Evolutionary conservation across 768 basidiomycete genomes (phyloP).

Genomic region (Aureoboletus auriporus): DNA sequence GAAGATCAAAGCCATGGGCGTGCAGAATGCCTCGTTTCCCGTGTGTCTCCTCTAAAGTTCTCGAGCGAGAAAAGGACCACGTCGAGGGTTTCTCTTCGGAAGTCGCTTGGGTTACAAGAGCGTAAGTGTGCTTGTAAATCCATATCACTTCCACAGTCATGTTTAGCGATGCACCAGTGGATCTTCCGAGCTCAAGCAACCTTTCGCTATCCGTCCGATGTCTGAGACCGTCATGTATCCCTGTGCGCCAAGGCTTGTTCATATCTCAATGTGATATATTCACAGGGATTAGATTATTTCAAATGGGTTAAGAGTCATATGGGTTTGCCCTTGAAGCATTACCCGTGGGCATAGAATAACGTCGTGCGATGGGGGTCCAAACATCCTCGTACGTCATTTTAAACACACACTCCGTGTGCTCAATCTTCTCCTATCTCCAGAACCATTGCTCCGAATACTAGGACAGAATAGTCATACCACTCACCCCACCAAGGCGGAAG

Average conservation of each 20-base stretch:
- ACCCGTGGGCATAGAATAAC: conserved; percentile 99
- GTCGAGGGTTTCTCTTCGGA: conserved; percentile 99
- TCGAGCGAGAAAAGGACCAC: conserved; percentile 97
- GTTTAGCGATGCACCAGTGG: conserved; percentile 49
- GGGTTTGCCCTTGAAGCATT: conserved; percentile 93
- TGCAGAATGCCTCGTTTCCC: conserved; percentile 98
- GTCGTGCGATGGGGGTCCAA: conserved; percentile 99
- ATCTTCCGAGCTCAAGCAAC: conserved; percentile 90
- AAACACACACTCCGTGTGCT: background rate
- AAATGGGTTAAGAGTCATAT: conserved; percentile 99
- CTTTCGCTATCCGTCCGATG: conserved; percentile 96
- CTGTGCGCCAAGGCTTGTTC: conserved; percentile 53
- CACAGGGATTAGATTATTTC: conserved; percentile 71
- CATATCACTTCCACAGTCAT: background rate
- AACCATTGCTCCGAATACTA: conserved; percentile 97
- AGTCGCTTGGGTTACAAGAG: conserved; percentile 99
- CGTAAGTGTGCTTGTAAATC: conserved; percentile 49
- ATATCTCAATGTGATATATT: background rate
- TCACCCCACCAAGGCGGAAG: conserved; percentile 82
- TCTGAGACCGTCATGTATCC: conserved; percentile 99
- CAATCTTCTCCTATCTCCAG: conserved; percentile 37
- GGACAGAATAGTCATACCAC: conserved; percentile 99
- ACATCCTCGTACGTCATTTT: conserved; percentile 27
- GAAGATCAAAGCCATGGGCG: conserved; percentile 89
- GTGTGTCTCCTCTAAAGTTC: conserved; percentile 89